Evolutionary conservation across 352 stramenopile genomes (phyloP), one percentile per base, ranked within the genome.

Genomic region (Phytophthora europaea): DNA sequence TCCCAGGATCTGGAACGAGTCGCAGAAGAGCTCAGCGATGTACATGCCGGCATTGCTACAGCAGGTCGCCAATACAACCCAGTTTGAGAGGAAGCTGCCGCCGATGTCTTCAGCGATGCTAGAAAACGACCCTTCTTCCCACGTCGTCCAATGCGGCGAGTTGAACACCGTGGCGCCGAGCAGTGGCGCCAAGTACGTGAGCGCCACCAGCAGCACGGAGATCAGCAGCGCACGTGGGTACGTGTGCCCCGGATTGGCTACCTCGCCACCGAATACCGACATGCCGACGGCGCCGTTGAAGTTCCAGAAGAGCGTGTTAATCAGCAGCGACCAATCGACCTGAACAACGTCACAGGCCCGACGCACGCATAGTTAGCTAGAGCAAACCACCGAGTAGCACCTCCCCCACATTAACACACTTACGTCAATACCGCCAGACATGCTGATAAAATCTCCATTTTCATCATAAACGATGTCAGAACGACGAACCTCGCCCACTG

Each of bases 271-370:
- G 68, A 98, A 98, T 1, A 87, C 88, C 10, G 90, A 95, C 26
- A 93, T 94, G 48, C 70, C 81, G 51, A 98, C 93, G 64, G 94
- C 98, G 16, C 90, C 94, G 73, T 98, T 98, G 56, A 97, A 92
- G 80, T 98, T 98, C 97, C 97, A 99, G 77, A 98, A 99, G 22
- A 99, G 81, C 53, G 97, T 98, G 68, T 98, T 98, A 31, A 98
- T 76, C 53, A 96, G 93, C 34, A 88, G 76, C 43, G 89, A 80
- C 91, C 92, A 98, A 26, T 97, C 65, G 64, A 88, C 88, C 59
- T 82, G 43, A 38, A 70, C 28, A 45, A 51, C 16, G 52, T 28
- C 23, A 4, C 38, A 52, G 4, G n/a, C 18, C 6, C 51, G 16
- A 38, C 9, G 31, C 28, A 43, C 23, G 38, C 22, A 20, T 23